A percentile compares a stretch with the other conserved stretches of the same genome.
Conservation (phyloP, 2,329 filamentous ascomycete species). For the Ceratocystis eucalypticola region DNA sequence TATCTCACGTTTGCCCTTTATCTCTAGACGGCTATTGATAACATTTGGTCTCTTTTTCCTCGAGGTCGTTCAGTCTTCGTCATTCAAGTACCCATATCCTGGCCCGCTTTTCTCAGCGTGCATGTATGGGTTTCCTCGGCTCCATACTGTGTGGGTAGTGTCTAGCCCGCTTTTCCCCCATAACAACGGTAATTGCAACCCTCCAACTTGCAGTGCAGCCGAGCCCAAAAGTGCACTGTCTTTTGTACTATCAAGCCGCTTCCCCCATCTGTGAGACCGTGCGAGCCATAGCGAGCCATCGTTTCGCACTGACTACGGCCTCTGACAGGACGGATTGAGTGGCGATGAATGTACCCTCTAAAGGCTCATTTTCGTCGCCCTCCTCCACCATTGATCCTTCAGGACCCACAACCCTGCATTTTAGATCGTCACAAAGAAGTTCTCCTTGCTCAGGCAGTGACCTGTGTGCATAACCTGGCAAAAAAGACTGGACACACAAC, state of each 20-base stretch:
- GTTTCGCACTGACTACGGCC: slow-evolving; percentile 9
- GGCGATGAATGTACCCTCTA: slow-evolving; percentile 7
- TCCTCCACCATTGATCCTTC: background rate
- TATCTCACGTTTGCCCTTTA: background rate
- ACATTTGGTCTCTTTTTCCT: background rate
- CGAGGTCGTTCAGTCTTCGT: background rate
- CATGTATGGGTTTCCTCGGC: background rate
- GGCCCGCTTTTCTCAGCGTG: background rate
- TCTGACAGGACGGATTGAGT: background rate
- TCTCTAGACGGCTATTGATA: background rate
- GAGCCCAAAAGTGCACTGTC: slow-evolving; percentile 11
- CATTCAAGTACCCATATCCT: no score
- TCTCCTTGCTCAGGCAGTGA: background rate
- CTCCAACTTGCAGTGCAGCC: background rate
- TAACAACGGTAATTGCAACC: background rate
- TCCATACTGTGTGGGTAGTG: slow-evolving; percentile 1
- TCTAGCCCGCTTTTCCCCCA: background rate
- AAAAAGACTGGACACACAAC: background rate
- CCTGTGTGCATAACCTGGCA: background rate
- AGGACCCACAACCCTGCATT: background rate
- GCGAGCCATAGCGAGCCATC: background rate
- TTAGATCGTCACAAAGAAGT: background rate
- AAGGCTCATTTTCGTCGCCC: background rate
- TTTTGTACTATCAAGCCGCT: slow-evolving; percentile 3
- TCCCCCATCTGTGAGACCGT: slow-evolving; percentile 9